These are phyloP conservation scores for Arthrobotrys iridis DNA, from an alignment of 2,329 filamentous ascomycete species.

Conservation along the genomic window DNA sequence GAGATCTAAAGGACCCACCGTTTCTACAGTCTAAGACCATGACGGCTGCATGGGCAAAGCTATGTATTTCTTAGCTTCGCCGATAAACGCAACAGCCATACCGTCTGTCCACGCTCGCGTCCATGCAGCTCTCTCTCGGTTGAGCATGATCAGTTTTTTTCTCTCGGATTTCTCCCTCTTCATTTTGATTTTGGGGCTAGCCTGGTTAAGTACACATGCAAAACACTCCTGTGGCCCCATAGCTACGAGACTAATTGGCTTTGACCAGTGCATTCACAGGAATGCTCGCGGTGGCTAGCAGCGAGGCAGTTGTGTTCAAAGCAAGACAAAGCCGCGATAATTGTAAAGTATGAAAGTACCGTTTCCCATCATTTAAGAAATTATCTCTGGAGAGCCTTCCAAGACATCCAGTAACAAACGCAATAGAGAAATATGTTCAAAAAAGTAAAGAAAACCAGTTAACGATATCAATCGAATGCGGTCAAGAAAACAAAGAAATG, in stretches of 20 bases:
- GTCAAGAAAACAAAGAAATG: background rate
- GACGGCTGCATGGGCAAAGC: too few relatives aligned
- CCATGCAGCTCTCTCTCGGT: too few relatives aligned
- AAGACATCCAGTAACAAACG: conserved; percentile 2
- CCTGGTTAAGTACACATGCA: background rate
- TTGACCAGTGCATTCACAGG: background rate
- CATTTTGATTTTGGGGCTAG: background rate
- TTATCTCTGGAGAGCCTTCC: conserved; percentile 13
- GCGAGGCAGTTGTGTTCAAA: background rate
- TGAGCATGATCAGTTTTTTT: too few relatives aligned
- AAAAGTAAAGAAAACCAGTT: conserved; percentile 8
- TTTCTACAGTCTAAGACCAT: too few relatives aligned
- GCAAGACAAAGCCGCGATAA: background rate
- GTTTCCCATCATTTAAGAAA: conserved; percentile 12
- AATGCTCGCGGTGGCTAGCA: background rate
- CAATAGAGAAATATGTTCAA: background rate
- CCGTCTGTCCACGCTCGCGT: too few relatives aligned
- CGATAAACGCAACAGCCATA: too few relatives aligned
- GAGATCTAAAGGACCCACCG: too few relatives aligned
- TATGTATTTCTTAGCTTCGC: too few relatives aligned
- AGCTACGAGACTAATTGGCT: background rate
- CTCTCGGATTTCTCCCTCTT: background rate
- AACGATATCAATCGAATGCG: background rate
- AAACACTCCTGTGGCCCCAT: background rate
- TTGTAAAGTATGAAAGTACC: conserved; percentile 7